These are phyloP conservation scores for Chlamydomonas schloesseri DNA, from an alignment of 139 green algal species.

Conservation along the genomic window DNA sequence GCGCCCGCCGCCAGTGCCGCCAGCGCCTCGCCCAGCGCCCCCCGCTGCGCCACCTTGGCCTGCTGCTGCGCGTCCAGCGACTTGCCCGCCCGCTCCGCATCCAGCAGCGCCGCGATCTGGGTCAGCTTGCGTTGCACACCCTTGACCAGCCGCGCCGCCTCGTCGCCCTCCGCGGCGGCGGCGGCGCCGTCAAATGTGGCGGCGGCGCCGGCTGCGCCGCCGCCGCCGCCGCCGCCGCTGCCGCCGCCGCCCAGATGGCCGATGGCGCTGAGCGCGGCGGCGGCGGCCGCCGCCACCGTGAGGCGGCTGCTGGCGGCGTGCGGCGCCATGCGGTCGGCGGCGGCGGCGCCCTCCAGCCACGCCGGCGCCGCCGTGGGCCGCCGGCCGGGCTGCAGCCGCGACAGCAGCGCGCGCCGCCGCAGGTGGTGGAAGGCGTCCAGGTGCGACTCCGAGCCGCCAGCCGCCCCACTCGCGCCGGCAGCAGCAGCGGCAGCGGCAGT, in stretches of 20 bases:
- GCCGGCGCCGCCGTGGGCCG: slow-evolving; percentile 53
- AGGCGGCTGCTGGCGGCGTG: slow-evolving; percentile 6
- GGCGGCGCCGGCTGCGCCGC: neutral
- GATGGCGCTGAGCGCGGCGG: slow-evolving; percentile 27
- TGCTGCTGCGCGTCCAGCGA: slow-evolving; percentile 85
- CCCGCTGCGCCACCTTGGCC: slow-evolving; percentile 73
- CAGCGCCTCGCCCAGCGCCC: slow-evolving; percentile 65
- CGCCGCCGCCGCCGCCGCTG: no score
- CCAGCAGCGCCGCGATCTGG: slow-evolving; percentile 45
- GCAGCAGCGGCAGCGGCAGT: slow-evolving; percentile 8
- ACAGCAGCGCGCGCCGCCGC: neutral
- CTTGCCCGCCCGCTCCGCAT: slow-evolving; percentile 9
- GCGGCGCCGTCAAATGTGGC: neutral
- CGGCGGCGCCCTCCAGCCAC: slow-evolving; percentile 17
- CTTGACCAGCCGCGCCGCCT: slow-evolving; percentile 58
- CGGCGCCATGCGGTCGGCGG: slow-evolving; percentile 34
- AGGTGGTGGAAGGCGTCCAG: slow-evolving; percentile 27
- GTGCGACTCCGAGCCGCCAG: neutral
- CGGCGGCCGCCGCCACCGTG: slow-evolving; percentile 18
- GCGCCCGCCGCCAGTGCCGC: slow-evolving; percentile 36
- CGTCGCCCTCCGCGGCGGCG: neutral
- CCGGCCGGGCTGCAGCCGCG: slow-evolving; percentile 50
- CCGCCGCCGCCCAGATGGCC: slow-evolving; percentile 20
- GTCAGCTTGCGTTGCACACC: slow-evolving; percentile 88
- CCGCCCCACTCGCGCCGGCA: neutral